Evolutionary conservation across 306 rosid genomes (phyloP).

Genomic region (Vigna angularis): DNA sequence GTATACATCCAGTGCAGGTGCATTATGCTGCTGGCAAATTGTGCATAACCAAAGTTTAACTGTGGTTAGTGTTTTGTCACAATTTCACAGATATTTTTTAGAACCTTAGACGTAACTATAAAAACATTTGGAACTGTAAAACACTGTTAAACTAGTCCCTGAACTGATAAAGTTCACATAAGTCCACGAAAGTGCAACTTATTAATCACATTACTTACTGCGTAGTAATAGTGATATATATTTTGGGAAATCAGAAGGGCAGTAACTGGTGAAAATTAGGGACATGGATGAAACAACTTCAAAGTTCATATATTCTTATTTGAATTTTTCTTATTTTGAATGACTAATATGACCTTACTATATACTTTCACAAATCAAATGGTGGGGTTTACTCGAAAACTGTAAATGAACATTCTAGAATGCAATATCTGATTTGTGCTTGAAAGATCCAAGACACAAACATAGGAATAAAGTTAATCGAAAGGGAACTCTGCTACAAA

Average conservation of each 20-base stretch:
- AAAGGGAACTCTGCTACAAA: constrained; percentile 2
- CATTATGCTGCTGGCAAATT: background rate
- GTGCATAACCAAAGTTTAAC: background rate
- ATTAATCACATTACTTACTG: too few relatives aligned
- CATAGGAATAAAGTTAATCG: background rate
- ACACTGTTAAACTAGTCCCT: too few relatives aligned
- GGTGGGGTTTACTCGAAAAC: background rate
- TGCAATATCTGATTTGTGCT: constrained; percentile 5
- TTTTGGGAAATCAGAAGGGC: too few relatives aligned
- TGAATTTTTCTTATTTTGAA: too few relatives aligned
- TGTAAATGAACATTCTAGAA: constrained; percentile 1
- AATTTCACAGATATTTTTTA: background rate
- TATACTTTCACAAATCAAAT: background rate
- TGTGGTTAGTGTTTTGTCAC: background rate
- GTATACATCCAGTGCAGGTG: background rate
- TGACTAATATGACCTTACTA: background rate
- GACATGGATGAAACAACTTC: too few relatives aligned
- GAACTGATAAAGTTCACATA: too few relatives aligned
- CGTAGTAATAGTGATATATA: too few relatives aligned
- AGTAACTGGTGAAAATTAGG: too few relatives aligned
- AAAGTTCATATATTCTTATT: too few relatives aligned
- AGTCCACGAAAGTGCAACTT: too few relatives aligned
- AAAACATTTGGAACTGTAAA: too few relatives aligned
- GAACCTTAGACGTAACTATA: too few relatives aligned
- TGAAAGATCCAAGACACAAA: constrained; percentile 15